These are phyloP conservation scores for Aspergillus coremiiformis DNA, from an alignment of 495 filamentous ascomycete genomes.

Conservation along the genomic window DNA sequence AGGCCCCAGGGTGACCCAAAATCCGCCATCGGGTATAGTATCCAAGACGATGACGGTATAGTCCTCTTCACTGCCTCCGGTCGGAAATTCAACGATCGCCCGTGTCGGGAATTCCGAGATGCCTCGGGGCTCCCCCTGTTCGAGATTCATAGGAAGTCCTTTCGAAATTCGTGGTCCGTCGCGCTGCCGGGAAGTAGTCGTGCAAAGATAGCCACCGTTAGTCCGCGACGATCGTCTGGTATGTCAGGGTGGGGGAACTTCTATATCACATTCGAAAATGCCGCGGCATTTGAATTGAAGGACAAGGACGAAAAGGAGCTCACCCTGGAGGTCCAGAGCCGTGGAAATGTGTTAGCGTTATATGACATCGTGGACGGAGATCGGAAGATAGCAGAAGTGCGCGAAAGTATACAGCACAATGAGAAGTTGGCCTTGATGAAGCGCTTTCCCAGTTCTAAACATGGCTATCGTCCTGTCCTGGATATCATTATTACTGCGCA, in stretches of 20 bases:
- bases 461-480: conserved; percentile 14
- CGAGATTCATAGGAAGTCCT: conserved; percentile 17
- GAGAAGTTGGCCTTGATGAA: conserved; percentile 15
- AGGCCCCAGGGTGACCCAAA: conserved; percentile 13
- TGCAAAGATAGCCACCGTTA: conserved; percentile 10
- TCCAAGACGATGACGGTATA: conserved; percentile 17
- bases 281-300: conserved; percentile 16
- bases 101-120: conserved; percentile 14
- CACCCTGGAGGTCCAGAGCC: conserved; percentile 13
- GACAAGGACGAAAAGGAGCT: conserved; percentile 13
- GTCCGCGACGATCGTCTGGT: conserved; percentile 10
- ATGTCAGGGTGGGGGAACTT: conserved; percentile 12
- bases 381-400: conserved; percentile 19
- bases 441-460: background rate
- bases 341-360: conserved; percentile 13
- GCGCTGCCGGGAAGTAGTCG: conserved; percentile 19
- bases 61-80: conserved; percentile 18
- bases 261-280: conserved; percentile 21
- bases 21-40: conserved; percentile 18
- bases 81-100: conserved; percentile 10
- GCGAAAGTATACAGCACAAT: conserved; percentile 23
- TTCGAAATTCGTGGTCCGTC: conserved; percentile 15
- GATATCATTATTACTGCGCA: conserved; percentile 17
- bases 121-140: conserved; percentile 16
- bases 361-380: conserved; percentile 25